Evolutionary conservation across 495 filamentous ascomycete genomes (phyloP).

Genomic region (Penicillium lagena): DNA sequence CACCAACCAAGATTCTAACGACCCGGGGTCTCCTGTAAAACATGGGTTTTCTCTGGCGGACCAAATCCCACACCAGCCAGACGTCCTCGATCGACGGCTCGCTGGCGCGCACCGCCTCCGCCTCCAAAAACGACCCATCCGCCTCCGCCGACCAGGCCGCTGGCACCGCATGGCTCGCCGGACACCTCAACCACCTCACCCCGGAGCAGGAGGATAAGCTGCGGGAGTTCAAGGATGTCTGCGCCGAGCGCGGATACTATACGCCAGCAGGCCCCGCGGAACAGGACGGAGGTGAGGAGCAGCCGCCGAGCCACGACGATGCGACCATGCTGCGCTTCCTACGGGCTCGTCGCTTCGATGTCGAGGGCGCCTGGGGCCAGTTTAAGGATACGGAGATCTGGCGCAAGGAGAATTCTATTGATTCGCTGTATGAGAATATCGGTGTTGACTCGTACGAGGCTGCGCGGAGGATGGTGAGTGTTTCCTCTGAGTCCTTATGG

Average conservation of each 20-base stretch:
- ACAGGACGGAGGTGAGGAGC: slow-evolving; percentile 22
- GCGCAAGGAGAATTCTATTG: slow-evolving; percentile 71
- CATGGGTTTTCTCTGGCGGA: slow-evolving; percentile 29
- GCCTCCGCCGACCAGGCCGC: slow-evolving; percentile 36
- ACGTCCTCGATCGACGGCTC: slow-evolving; percentile 17
- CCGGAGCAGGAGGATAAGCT: slow-evolving; percentile 60
- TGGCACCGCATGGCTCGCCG: slow-evolving; percentile 43
- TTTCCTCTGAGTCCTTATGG: neutral
- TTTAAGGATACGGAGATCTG: slow-evolving; percentile 88
- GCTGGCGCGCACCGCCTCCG: slow-evolving; percentile 16
- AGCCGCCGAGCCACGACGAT: slow-evolving; percentile 64
- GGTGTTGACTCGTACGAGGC: slow-evolving; percentile 77
- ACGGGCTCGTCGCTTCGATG: slow-evolving; percentile 68
- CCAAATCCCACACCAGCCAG: slow-evolving; percentile 27
- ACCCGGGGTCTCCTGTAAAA: neutral
- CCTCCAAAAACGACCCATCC: slow-evolving; percentile 32
- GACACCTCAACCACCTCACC: slow-evolving; percentile 69
- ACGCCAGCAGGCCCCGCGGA: slow-evolving; percentile 32
- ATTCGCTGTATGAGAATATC: slow-evolving; percentile 68
- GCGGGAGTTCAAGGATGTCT: slow-evolving; percentile 58
- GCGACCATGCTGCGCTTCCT: slow-evolving; percentile 79
- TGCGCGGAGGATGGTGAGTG: slow-evolving; percentile 63
- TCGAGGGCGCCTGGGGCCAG: slow-evolving; percentile 68
- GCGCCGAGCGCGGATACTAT: slow-evolving; percentile 61
- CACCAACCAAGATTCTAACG: neutral